Evolutionary conservation across 345 rosid species (phyloP).

Genomic region (Bretschneidera sinensis): DNA sequence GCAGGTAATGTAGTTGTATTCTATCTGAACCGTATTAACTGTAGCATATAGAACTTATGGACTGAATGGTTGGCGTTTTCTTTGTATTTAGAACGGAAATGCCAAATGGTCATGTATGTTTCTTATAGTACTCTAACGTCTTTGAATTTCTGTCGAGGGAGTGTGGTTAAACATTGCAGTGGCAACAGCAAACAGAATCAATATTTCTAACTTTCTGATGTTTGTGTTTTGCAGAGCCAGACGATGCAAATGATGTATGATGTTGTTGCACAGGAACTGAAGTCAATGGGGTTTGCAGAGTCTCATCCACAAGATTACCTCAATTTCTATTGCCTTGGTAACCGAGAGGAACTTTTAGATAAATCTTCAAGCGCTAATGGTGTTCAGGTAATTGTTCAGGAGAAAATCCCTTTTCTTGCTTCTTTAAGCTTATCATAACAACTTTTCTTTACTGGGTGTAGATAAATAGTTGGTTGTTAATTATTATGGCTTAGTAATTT

Average conservation of each 20-base stretch:
- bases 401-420: conserved; percentile 2
- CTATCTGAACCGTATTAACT: neutral
- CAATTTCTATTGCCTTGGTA: conserved; percentile 91
- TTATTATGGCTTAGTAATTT: no score
- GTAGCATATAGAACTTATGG: neutral
- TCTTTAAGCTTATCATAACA: neutral
- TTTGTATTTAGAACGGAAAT: no score
- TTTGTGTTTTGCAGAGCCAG: conserved; percentile 52
- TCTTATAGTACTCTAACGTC: neutral
- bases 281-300: conserved; percentile 34
- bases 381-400: conserved; percentile 37
- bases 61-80: no score
- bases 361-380: conserved; percentile 22
- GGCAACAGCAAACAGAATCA: neutral
- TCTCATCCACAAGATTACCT: conserved; percentile 83
- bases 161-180: neutral
- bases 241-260: conserved; percentile 91
- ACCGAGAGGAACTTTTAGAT: conserved; percentile 43
- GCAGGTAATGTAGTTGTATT: conserved; percentile 55
- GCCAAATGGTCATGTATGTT: no score
- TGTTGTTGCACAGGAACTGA: conserved; percentile 52
- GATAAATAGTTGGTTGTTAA: neutral
- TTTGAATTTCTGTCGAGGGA: neutral
- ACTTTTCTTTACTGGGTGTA: neutral
- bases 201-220: no score